Base-by-base conservation (phyloP, 192 early-diverging fungal species). In the Coemansia sp. region DNA sequence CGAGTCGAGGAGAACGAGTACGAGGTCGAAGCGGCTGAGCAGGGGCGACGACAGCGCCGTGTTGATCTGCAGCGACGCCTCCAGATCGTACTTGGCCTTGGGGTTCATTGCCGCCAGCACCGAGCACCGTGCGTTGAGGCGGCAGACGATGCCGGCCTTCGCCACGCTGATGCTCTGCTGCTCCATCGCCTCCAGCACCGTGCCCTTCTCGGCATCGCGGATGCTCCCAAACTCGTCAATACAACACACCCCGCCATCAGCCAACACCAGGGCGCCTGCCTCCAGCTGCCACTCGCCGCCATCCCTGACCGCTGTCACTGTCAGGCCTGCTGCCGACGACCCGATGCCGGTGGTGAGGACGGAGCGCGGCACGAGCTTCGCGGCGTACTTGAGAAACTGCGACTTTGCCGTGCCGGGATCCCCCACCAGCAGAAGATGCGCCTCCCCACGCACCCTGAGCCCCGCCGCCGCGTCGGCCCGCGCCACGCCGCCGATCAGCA, bases 161-260 rank as follows among this genome's bases (percentile, higher is more conserved):
- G 92, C 91, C 9, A 93, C 88, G 50, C 86, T 88, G 21, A 93
- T 91, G 17, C 90, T 89, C 72, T 93, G 92, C 75, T 93, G 92
- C 63, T 93, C 92, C 92, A 93, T 93, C 2, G 91, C 92, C 63
- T 93, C 92, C 50, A 89, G 87, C 21, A 93, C 88, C 3, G 90
- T 86, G 7, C 87, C 87, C 68, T 91, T 90, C 61, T 93, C 91
- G 9, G 85, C 69, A 59, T 91, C 89, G 17, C 88, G 65, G 62
- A 93, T 90, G 51, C 88, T 88, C 13, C 89, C 90, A 87, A 93
- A 93, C 78, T 93, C 92, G 61, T 93, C 92, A 53, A 93, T 92
- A 65, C 91, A 93, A 64, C 92, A 93, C 5, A 93, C 37, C 0
- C 92, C 92, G 5, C 89, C 77, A 68, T 93, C 92, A 1, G 92